phyloP scores from a whole-genome alignment of 1,284 basidiomycete genomes.

The Neolentinus lepideus region DNA sequence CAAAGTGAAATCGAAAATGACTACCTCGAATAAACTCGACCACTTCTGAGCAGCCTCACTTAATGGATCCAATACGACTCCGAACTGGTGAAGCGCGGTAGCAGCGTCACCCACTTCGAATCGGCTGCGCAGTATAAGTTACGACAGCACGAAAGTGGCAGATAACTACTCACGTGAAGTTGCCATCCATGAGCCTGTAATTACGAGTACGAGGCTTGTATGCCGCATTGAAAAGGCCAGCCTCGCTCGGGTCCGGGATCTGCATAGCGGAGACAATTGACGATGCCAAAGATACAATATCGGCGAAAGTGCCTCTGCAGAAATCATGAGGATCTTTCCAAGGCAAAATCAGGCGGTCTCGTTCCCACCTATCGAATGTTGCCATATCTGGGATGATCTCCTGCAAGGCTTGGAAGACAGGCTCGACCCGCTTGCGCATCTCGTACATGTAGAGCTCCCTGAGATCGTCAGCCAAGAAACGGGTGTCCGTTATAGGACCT shows the following conservation, averaged over 20 bases:
- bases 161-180: constrained; percentile 52
- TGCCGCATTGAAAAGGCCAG: constrained; percentile 63
- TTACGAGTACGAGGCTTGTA: constrained; percentile 46
- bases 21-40: constrained; percentile 70
- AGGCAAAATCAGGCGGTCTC: not conserved
- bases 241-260: constrained; percentile 63
- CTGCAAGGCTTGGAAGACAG: constrained; percentile 59
- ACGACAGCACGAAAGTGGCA: not conserved
- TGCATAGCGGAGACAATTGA: constrained; percentile 68
- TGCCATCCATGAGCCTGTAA: constrained; percentile 51
- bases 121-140: constrained; percentile 26
- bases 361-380: constrained; percentile 41
- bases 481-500: constrained; percentile 48
- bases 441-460: constrained; percentile 66
- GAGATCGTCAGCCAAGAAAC: constrained; percentile 66
- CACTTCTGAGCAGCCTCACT: constrained; percentile 83
- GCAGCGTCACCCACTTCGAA: constrained; percentile 65
- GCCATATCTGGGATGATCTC: constrained; percentile 37
- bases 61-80: constrained; percentile 78
- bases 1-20: constrained; percentile 11
- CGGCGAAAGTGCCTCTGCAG: constrained; percentile 44
- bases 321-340: constrained; percentile 3
- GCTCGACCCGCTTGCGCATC: constrained; percentile 56
- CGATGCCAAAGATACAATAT: constrained; percentile 57
- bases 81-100: constrained; percentile 68